Evolutionary conservation across 495 filamentous ascomycete genomes (phyloP).

Genomic region (Penicillium bialowiezense): DNA sequence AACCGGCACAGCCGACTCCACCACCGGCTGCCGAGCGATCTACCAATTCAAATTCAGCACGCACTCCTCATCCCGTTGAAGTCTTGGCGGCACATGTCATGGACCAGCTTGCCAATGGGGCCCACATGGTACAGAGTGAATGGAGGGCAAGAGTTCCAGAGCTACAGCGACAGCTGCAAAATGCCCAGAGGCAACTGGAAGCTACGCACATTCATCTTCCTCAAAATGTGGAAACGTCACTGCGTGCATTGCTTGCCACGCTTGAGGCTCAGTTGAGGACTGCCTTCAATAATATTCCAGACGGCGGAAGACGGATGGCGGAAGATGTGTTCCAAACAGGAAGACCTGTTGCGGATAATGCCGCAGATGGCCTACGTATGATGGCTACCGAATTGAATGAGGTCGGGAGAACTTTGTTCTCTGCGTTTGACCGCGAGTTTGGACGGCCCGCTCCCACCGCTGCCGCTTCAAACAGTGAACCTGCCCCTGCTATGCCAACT

Average conservation of each 20-base stretch:
- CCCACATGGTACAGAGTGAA: slow-evolving; percentile 36
- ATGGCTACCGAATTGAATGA: slow-evolving; percentile 47
- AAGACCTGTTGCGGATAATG: slow-evolving; percentile 38
- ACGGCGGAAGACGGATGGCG: slow-evolving; percentile 34
- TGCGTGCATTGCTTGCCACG: slow-evolving; percentile 39
- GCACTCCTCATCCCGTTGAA: slow-evolving; percentile 24
- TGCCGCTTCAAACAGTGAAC: not conserved
- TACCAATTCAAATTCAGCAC: slow-evolving; percentile 11
- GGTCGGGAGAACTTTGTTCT: slow-evolving; percentile 39
- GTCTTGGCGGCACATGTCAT: slow-evolving; percentile 30
- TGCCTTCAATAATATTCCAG: slow-evolving; percentile 41
- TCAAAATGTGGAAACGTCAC: slow-evolving; percentile 37
- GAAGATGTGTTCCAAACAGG: slow-evolving; percentile 36
- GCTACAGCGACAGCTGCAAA: slow-evolving; percentile 37
- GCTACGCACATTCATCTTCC: slow-evolving; percentile 39
- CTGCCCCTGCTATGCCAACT: not conserved
- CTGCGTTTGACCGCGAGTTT: slow-evolving; percentile 41
- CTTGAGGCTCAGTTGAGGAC: slow-evolving; percentile 43
- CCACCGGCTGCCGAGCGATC: slow-evolving; percentile 14
- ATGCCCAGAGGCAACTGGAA: slow-evolving; percentile 37
- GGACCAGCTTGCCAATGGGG: slow-evolving; percentile 33
- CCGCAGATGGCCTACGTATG: slow-evolving; percentile 38
- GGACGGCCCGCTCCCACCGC: slow-evolving; percentile 11
- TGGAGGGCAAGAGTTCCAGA: slow-evolving; percentile 37
- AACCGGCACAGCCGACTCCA: slow-evolving; percentile 9